A percentile compares a stretch with the other conserved stretches of the same genome.
Evolutionary conservation across 768 basidiomycete species (phyloP).

Genomic region (Fistulinella prunicolor): DNA sequence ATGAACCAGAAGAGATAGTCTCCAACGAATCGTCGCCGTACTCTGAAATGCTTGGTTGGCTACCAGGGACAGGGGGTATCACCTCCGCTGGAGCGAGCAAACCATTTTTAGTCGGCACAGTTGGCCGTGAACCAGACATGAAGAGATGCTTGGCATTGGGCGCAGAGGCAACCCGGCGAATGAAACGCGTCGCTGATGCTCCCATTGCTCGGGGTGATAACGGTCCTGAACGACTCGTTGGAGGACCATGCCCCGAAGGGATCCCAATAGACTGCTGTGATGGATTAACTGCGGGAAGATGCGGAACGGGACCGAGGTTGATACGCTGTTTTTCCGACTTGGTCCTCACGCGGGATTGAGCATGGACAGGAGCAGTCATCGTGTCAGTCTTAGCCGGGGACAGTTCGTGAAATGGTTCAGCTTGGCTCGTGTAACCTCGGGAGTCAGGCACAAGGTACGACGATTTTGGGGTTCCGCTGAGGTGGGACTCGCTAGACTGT

Average conservation of each 20-base stretch:
- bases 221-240: slow-evolving; percentile 43
- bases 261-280: slow-evolving; percentile 41
- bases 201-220: slow-evolving; percentile 68
- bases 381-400: slow-evolving; percentile 17
- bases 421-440: slow-evolving; percentile 7
- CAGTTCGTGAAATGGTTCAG: slow-evolving; percentile 3
- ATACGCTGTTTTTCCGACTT: slow-evolving; percentile 48
- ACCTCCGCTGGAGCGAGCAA: slow-evolving; percentile 68
- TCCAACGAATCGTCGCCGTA: slow-evolving; percentile 71
- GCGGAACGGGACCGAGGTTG: slow-evolving; percentile 47
- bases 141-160: slow-evolving; percentile 95
- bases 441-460: slow-evolving; percentile 31
- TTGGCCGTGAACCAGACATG: slow-evolving; percentile 52
- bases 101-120: slow-evolving; percentile 70
- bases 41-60: slow-evolving; percentile 48
- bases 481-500: slow-evolving; percentile 69
- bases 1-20: slow-evolving; percentile 75
- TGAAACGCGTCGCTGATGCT: slow-evolving; percentile 80
- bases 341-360: slow-evolving; percentile 32
- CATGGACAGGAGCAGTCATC: slow-evolving; percentile 25
- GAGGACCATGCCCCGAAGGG: slow-evolving; percentile 26
- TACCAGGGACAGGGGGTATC: slow-evolving; percentile 53
- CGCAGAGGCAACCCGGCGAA: slow-evolving; percentile 93
- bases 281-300: slow-evolving; percentile 25
- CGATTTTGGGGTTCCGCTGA: slow-evolving; percentile 29